Base-by-base conservation (phyloP, 768 basidiomycete species). In the Podaxis pistillaris region DNA sequence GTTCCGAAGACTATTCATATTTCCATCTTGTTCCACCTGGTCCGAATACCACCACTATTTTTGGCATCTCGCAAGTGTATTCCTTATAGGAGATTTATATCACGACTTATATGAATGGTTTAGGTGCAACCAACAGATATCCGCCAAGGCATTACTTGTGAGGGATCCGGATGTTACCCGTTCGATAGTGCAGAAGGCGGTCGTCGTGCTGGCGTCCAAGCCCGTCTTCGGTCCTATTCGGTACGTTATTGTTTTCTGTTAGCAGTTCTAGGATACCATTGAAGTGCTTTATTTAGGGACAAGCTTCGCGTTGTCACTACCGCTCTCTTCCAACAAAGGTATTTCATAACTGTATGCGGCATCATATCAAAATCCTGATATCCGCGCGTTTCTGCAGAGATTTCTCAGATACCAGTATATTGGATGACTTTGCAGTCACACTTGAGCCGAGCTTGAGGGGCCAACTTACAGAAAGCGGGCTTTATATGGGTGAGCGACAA, bases 121-220 rank as follows among this genome's bases (percentile, higher is more conserved):
- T 62, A 95, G 93, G 68, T 96, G 96, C 72, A 98, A 98, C 68
- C 93, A 96, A 54, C 97, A 99, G 78, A 94, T 99, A 37, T 79
- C 92, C 9, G 80, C 95, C 1, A 82, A 89, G 0, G 81, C 87
- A 24, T 81, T 99, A 30, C 78, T 94, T 3, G 88, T 91, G 52
- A 90, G 89, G 70, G 83, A 86, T 41, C 79, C 84, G 1, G 96
- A 97, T 65, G 93, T 98, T 17, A 98, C 97, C 4, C 87, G 97
- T 15, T 94, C 91, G 4, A 98, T 90, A 8, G 97, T 99, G 0
- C 97, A 99, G 74, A 99, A 98, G 72, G 96, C 97, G 0, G 93
- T 99, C 2, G 94, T 98, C 0, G 92, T 99, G 2, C 80, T 99
- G 38, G 95, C 94, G 3, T 86, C 89, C 12, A 91, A 92, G 70